These are phyloP conservation scores for Aciculoconidium aculeatum DNA, from an alignment of 805 yeast species.

Conservation along the genomic window DNA sequence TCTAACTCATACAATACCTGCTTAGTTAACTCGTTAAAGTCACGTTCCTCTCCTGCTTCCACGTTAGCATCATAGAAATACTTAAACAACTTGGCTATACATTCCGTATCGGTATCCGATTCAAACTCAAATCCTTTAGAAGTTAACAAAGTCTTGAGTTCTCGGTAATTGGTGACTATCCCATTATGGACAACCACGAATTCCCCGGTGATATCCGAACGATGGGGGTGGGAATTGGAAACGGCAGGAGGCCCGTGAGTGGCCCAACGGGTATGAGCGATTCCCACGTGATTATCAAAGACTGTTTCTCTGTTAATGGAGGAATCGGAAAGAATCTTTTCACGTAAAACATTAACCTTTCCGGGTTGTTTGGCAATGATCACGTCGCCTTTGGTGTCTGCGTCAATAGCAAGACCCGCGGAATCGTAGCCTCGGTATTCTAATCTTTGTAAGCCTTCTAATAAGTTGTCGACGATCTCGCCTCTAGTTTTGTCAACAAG, in stretches of 20 bases:
- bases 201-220: slow-evolving; percentile 77
- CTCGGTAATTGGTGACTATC: slow-evolving; percentile 93
- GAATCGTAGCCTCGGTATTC: slow-evolving; percentile 99
- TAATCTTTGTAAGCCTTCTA: slow-evolving; percentile 78
- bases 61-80: slow-evolving; percentile 77
- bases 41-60: slow-evolving; percentile 70
- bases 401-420: slow-evolving; percentile 93
- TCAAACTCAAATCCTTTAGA: slow-evolving; percentile 80
- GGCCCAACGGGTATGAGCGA: slow-evolving; percentile 99
- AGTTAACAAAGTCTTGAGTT: slow-evolving; percentile 72
- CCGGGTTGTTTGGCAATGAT: slow-evolving; percentile 81
- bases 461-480: slow-evolving; percentile 81
- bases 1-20: slow-evolving; percentile 88
- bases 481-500: slow-evolving; percentile 89
- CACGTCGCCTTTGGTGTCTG: slow-evolving; percentile 68
- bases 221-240: slow-evolving; percentile 91
- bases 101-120: slow-evolving; percentile 95
- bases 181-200: slow-evolving; percentile 96
- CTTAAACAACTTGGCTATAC: slow-evolving; percentile 92
- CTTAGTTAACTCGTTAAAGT: slow-evolving; percentile 88
- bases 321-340: slow-evolving; percentile 47
- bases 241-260: slow-evolving; percentile 94
- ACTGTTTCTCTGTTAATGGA: slow-evolving; percentile 52
- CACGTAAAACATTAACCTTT: slow-evolving; percentile 77
- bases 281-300: slow-evolving; percentile 85